phyloP scores from a whole-genome alignment of 306 rosid genomes.

The Rosa chinensis region DNA sequence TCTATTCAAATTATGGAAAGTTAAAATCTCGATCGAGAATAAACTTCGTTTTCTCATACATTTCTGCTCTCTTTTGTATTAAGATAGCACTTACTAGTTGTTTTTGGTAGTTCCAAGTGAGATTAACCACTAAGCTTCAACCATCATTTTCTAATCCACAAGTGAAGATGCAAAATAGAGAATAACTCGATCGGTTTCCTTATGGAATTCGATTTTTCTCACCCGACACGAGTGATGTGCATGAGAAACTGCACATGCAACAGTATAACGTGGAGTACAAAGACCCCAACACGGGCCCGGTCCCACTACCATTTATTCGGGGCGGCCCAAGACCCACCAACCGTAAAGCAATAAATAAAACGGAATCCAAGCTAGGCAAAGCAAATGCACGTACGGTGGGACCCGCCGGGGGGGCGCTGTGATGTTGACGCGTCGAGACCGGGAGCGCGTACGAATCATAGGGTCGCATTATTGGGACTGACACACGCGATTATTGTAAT shows the following conservation, averaged over 20 bases:
- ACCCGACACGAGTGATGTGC: too few species aligned
- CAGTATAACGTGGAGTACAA: background rate
- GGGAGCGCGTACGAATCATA: conserved; percentile 1
- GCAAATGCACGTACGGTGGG: conserved; percentile 5
- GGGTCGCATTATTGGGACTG: conserved; percentile 22
- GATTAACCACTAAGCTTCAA: too few species aligned
- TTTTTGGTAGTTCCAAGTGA: too few species aligned
- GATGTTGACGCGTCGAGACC: conserved; percentile 24
- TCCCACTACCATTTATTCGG: background rate
- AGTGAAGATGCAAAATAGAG: too few species aligned
- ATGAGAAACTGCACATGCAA: background rate
- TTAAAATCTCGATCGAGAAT: too few species aligned
- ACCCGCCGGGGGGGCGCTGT: background rate
- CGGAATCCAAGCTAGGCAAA: background rate
- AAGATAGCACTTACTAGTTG: too few species aligned
- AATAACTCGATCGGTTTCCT: too few species aligned
- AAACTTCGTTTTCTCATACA: too few species aligned
- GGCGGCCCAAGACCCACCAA: background rate
- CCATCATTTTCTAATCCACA: too few species aligned
- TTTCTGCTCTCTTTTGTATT: too few species aligned
- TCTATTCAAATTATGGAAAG: too few species aligned
- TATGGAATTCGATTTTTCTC: too few species aligned
- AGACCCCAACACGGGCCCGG: background rate
- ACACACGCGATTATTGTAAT: conserved; percentile 26
- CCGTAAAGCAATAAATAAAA: background rate